These are phyloP conservation scores for Capsella bursapastoris DNA, from an alignment of 345 rosid species.

Conservation along the genomic window DNA sequence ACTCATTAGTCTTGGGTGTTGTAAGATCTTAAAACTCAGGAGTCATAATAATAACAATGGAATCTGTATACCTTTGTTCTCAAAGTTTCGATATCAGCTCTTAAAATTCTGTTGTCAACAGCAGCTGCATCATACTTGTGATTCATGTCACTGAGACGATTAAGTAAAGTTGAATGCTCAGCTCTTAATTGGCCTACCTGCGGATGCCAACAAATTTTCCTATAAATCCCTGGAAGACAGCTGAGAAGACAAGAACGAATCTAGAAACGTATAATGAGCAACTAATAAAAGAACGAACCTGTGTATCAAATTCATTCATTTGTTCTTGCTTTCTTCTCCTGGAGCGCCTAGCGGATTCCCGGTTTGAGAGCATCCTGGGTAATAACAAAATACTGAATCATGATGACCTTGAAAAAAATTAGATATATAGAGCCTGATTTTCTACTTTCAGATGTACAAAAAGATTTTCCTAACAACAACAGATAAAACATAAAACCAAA, in stretches of 20 bases:
- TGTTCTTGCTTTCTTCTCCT: constrained; percentile 94
- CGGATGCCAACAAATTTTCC: constrained; percentile 17
- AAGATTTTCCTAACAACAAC: neutral
- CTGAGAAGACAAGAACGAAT: neutral
- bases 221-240: constrained; percentile 23
- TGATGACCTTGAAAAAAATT: neutral
- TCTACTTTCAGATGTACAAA: neutral
- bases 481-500: neutral
- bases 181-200: constrained; percentile 84
- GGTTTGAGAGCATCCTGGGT: constrained; percentile 92
- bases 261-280: neutral
- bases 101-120: constrained; percentile 87
- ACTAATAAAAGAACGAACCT: constrained; percentile 55
- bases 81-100: constrained; percentile 91
- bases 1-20: constrained; percentile 10
- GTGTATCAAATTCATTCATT: constrained; percentile 82
- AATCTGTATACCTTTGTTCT: constrained; percentile 72
- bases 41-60: neutral
- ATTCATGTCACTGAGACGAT: constrained; percentile 72
- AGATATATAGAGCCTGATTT: neutral
- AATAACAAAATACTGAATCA: constrained; percentile 13
- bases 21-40: neutral
- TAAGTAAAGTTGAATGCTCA: constrained; percentile 70
- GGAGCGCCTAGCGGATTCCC: constrained; percentile 98
- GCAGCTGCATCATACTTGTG: constrained; percentile 77